Evolutionary conservation across 495 filamentous ascomycete species (phyloP), one percentile per base, ranked within the genome.

Genomic region (Aspergillus sclerotioniger): DNA sequence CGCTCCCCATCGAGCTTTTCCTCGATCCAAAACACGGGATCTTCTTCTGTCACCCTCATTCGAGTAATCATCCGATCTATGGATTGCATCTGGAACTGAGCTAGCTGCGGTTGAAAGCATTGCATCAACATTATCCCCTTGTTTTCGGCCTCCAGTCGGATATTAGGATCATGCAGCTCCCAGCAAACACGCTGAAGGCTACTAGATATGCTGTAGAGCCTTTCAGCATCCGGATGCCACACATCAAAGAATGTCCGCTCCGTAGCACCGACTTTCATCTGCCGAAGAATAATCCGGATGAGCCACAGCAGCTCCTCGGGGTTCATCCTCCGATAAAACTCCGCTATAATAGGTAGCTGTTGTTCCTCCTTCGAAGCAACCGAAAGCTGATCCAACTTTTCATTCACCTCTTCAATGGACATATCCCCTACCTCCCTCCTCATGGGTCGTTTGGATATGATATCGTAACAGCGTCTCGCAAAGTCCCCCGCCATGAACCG

Each of bases 201-300:
- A 41, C 89, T 93, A 3, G 92, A 96, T 15, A 97, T 88, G 60
- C 88, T 96, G 73, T 95, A 98, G 17, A 98, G 73, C 41, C 80
- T 87, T 68, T 95, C 93, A 1, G 87, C 95, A 70, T 98, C 92
- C 0, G 91, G 90, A 72, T 98, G 94, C 92, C 92, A 98, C 47
- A 92, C 74, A 55, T 92, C 82, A 57, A 98, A 85, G 60, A 98
- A 83, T 0, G 94, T 96, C 69, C 90, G 90, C 73, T 98, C 95
- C 0, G 91, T 91, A 10, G 95, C 95, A 4, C 95, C 94, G n/a
- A 98, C 84, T 72, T 93, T 97, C 94, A 97, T 96, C 69, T 96
- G 90, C 52, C 90, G 90, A 33, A 98, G 78, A 43, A 98, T 91
- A 54, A 98, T 97, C 6, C 94, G 87, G 55, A 98, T 88, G 52